Evolutionary conservation across 2,329 filamentous ascomycete genomes (phyloP).

Genomic region (Thyridium curvatum): DNA sequence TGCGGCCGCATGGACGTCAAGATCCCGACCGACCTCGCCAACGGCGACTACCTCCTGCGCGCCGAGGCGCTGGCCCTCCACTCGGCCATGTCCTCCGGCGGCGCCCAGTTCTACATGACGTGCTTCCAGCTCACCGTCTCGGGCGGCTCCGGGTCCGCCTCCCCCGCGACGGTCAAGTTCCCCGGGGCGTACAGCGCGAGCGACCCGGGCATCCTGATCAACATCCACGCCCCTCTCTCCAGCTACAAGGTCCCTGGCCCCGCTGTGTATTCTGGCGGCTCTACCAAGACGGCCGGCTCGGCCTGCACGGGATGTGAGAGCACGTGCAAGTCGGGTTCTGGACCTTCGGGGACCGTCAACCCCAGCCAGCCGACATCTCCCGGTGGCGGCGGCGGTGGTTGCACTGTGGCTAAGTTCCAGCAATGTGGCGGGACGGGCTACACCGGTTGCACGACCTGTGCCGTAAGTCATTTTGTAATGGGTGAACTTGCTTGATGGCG

Average conservation of each 20-base stretch:
- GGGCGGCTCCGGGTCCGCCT: slow-evolving; percentile 17
- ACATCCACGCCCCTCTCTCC: slow-evolving; percentile 35
- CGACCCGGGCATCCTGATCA: slow-evolving; percentile 39
- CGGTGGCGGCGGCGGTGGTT: slow-evolving; percentile 15
- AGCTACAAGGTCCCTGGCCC: slow-evolving; percentile 37
- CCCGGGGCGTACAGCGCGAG: slow-evolving; percentile 35
- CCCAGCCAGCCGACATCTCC: slow-evolving; percentile 4
- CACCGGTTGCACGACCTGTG: slow-evolving; percentile 33
- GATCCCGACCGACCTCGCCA: slow-evolving; percentile 21
- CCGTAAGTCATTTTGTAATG: slow-evolving; percentile 17
- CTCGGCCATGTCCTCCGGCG: slow-evolving; percentile 24
- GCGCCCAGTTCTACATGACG: slow-evolving; percentile 31
- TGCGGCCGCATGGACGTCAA: slow-evolving; percentile 31
- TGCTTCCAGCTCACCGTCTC: slow-evolving; percentile 28
- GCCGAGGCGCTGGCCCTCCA: slow-evolving; percentile 44
- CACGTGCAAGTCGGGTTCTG: slow-evolving; percentile 28
- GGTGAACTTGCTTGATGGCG: neutral
- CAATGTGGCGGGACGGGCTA: slow-evolving; percentile 35
- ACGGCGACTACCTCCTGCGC: slow-evolving; percentile 37
- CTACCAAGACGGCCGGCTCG: slow-evolving; percentile 30
- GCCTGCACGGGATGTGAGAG: slow-evolving; percentile 31
- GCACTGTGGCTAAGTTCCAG: slow-evolving; percentile 24
- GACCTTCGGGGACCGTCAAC: slow-evolving; percentile 10
- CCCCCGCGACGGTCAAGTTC: slow-evolving; percentile 25
- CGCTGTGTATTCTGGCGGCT: slow-evolving; percentile 31